Evolutionary conservation across 2,329 filamentous ascomycete genomes (phyloP).

Genomic region (Fusarium sp.): DNA sequence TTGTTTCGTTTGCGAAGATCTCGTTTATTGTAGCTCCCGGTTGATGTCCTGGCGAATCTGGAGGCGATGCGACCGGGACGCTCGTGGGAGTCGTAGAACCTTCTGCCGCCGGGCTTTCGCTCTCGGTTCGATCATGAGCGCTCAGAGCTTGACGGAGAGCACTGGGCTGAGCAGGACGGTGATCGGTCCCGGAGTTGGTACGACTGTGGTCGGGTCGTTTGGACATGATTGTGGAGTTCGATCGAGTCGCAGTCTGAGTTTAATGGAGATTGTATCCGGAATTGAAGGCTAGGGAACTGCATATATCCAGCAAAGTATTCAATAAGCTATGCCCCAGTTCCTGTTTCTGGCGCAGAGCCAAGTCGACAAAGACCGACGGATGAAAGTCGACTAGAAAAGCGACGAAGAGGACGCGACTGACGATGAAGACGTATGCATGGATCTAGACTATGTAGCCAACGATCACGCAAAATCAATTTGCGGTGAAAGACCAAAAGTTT

Average conservation of each 20-base stretch:
- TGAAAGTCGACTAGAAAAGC: conserved; percentile 13
- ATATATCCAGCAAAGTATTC: neutral
- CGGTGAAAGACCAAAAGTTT: neutral
- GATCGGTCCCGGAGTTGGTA: conserved; percentile 46
- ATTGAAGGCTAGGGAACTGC: neutral
- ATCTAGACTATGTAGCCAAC: neutral
- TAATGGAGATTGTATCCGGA: neutral
- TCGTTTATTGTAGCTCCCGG: conserved; percentile 26
- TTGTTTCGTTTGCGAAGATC: conserved; percentile 56
- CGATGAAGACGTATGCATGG: conserved; percentile 24
- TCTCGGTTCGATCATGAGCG: conserved; percentile 38
- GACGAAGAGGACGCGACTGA: conserved; percentile 16
- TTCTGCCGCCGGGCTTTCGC: conserved; percentile 10
- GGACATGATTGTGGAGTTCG: conserved; percentile 36
- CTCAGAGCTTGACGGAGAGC: conserved; percentile 57
- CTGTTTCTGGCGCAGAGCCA: neutral
- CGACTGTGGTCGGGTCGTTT: conserved; percentile 42
- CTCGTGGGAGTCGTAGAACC: conserved; percentile 12
- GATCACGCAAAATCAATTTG: conserved; percentile 4
- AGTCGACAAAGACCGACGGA: neutral
- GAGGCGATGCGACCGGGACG: conserved; percentile 31
- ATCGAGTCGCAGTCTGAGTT: neutral
- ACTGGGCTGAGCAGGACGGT: conserved; percentile 56
- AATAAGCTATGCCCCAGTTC: neutral
- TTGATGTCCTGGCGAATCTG: conserved; percentile 38